phyloP scores from a whole-genome alignment of 2,329 filamentous ascomycete species.

The Pseudogymnoascus sp. region DNA sequence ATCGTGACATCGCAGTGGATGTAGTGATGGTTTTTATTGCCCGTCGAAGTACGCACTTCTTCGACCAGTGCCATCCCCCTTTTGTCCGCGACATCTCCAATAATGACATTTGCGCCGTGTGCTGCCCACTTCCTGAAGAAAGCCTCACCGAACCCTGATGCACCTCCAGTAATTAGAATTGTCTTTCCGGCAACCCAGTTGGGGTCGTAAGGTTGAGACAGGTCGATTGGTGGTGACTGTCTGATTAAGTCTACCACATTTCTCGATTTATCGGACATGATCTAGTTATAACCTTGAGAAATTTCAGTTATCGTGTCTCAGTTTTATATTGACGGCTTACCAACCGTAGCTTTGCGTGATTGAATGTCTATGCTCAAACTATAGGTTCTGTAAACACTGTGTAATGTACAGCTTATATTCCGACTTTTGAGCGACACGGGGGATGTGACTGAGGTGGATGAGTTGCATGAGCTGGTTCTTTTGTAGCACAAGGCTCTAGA shows the following conservation, averaged over 20 bases:
- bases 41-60: constrained; percentile 39
- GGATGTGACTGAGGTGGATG: not conserved
- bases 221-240: constrained; percentile 38
- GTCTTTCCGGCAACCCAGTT: constrained; percentile 45
- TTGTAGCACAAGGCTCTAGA: not conserved
- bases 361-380: not conserved
- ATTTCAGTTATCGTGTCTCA: not conserved
- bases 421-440: not conserved
- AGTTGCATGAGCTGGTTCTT: not conserved
- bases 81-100: constrained; percentile 54
- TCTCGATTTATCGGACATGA: not conserved
- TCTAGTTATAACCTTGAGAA: not conserved
- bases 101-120: constrained; percentile 51
- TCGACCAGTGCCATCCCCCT: constrained; percentile 49
- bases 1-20: constrained; percentile 57
- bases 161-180: constrained; percentile 57
- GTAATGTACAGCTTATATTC: not conserved
- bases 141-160: constrained; percentile 51
- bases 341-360: not conserved
- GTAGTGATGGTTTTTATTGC: constrained; percentile 44
- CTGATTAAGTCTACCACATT: not conserved
- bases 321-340: not conserved
- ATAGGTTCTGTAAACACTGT: not conserved
- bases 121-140: constrained; percentile 48
- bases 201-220: constrained; percentile 37